Conservation (phyloP, 2,329 filamentous ascomycete species). For the Trichoderma harzianum region DNA sequence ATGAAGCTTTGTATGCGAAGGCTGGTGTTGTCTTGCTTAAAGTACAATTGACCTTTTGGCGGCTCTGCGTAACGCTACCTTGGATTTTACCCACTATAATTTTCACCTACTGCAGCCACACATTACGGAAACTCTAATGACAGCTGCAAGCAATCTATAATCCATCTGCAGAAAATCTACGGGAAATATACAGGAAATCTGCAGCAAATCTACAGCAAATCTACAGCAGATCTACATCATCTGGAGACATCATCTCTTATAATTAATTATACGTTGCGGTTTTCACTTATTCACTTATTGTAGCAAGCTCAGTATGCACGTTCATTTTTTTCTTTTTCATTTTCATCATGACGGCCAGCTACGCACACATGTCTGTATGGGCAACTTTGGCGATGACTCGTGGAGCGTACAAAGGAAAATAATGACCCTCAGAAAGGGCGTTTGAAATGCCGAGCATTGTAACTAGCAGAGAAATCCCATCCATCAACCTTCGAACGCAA, state of each 20-base stretch:
- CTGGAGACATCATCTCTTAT: not conserved
- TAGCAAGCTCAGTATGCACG: slow-evolving; percentile 1
- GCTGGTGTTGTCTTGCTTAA: not conserved
- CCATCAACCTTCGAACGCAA: slow-evolving; percentile 41
- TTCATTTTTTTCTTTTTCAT: slow-evolving; percentile 13
- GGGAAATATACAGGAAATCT: not conserved
- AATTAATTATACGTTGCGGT: not conserved
- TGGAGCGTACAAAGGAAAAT: slow-evolving; percentile 38
- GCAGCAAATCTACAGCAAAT: not conserved
- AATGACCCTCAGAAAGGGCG: slow-evolving; percentile 19
- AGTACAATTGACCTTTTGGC: not conserved
- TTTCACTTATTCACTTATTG: not conserved
- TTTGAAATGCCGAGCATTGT: slow-evolving; percentile 31
- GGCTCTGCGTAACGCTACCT: not conserved
- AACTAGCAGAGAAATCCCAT: slow-evolving; percentile 42
- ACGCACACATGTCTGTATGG: slow-evolving; percentile 31
- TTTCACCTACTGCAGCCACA: not conserved
- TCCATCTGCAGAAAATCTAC: not conserved
- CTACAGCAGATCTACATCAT: not conserved
- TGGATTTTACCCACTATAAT: not conserved
- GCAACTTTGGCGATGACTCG: slow-evolving; percentile 32
- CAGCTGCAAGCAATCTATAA: not conserved
- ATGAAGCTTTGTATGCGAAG: not conserved
- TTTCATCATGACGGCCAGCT: slow-evolving; percentile 29
- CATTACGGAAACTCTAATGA: not conserved